A percentile compares a stretch with the other conserved stretches of the same genome.
These are phyloP conservation scores for Candida montana DNA, from an alignment of 805 yeast genomes.

Conservation along the genomic window DNA sequence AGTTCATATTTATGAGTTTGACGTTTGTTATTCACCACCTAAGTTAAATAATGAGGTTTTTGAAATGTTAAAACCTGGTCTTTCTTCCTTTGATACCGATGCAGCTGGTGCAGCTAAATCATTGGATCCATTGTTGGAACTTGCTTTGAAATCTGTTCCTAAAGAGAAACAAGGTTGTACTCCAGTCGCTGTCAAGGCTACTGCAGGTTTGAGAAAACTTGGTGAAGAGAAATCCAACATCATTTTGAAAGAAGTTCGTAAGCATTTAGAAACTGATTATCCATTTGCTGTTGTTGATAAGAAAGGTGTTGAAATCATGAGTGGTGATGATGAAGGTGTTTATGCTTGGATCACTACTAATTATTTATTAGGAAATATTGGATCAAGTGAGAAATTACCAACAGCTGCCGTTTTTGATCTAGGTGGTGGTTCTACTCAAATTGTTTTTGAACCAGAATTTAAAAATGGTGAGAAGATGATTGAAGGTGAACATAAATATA, in stretches of 20 bases:
- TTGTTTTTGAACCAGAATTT: slow-evolving; percentile 93
- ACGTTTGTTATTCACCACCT: slow-evolving; percentile 83
- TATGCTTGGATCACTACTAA: slow-evolving; percentile 98
- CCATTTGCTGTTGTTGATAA: slow-evolving; percentile 90
- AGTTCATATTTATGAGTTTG: slow-evolving; percentile 89
- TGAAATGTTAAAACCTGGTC: slow-evolving; percentile 88
- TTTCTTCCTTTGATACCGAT: slow-evolving; percentile 79
- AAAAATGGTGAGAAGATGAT: slow-evolving; percentile 53
- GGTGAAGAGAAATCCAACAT: slow-evolving; percentile 70
- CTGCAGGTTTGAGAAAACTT: slow-evolving; percentile 88
- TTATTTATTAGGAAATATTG: slow-evolving; percentile 90
- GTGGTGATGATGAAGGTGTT: slow-evolving; percentile 96
- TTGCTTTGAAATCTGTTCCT: slow-evolving; percentile 78
- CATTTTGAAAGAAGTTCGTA: slow-evolving; percentile 72
- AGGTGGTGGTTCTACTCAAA: slow-evolving; percentile 98
- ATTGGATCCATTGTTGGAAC: slow-evolving; percentile 71
- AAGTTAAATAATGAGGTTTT: slow-evolving; percentile 72
- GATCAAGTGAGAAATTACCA: slow-evolving; percentile 60
- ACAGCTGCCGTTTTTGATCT: slow-evolving; percentile 97
- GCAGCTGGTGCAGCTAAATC: slow-evolving; percentile 84
- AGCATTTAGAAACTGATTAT: slow-evolving; percentile 68
- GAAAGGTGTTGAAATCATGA: slow-evolving; percentile 90
- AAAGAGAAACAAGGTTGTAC: slow-evolving; percentile 68
- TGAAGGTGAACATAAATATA: slow-evolving; percentile 86
- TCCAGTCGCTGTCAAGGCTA: slow-evolving; percentile 95